These are phyloP conservation scores for Pleurotus pulmonarius DNA, from an alignment of 768 basidiomycete genomes.

Conservation along the genomic window DNA sequence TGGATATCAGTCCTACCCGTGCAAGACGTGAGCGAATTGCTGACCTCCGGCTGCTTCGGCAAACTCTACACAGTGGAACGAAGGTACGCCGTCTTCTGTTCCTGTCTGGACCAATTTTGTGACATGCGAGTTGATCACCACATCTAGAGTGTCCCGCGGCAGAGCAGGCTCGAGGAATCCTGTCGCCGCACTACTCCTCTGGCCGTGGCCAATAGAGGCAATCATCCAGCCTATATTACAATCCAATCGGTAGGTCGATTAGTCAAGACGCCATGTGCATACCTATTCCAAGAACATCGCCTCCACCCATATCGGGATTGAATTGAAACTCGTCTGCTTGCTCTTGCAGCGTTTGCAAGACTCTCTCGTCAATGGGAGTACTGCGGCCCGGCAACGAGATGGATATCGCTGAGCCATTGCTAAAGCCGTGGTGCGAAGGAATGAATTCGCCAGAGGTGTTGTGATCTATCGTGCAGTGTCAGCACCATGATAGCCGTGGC, in stretches of 20 bases:
- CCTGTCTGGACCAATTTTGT: slow-evolving; percentile 7
- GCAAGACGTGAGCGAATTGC: neutral
- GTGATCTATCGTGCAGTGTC: slow-evolving; percentile 14
- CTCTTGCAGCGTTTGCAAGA: slow-evolving; percentile 30
- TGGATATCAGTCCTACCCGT: neutral
- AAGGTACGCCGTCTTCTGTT: slow-evolving; percentile 1
- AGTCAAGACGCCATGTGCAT: neutral
- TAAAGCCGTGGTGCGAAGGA: slow-evolving; percentile 31
- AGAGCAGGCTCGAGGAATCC: slow-evolving; percentile 26
- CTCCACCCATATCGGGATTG: slow-evolving; percentile 29
- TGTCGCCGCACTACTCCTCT: slow-evolving; percentile 32
- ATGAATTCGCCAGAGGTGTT: slow-evolving; percentile 31
- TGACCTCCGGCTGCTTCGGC: slow-evolving; percentile 1
- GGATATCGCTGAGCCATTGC: slow-evolving; percentile 24
- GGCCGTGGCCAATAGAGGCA: slow-evolving; percentile 24
- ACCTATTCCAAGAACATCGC: slow-evolving; percentile 28
- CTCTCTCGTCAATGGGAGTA: slow-evolving; percentile 25
- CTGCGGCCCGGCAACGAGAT: slow-evolving; percentile 25
- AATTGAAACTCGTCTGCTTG: slow-evolving; percentile 26
- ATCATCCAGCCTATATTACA: slow-evolving; percentile 25
- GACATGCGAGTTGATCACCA: slow-evolving; percentile 17
- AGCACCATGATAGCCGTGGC: neutral
- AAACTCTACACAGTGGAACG: slow-evolving; percentile 17
- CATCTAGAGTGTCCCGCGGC: slow-evolving; percentile 19
- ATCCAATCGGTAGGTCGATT: neutral